Percentiles rank a stretch among this genome's conserved stretches.
Conservation (phyloP, 345 rosid genomes). For the Hibiscus tridactylites region DNA sequence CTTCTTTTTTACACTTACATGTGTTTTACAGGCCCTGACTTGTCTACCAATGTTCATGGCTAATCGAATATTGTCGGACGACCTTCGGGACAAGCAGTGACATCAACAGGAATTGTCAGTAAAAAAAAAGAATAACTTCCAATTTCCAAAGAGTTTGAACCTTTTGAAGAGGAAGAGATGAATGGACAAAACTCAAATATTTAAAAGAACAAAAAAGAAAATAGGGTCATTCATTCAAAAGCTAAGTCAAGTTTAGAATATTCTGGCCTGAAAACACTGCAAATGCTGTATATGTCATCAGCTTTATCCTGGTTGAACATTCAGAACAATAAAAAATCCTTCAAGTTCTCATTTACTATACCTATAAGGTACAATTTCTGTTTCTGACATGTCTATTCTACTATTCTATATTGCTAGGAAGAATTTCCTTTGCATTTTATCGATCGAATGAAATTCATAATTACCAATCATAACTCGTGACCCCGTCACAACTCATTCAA, state of each 20-base stretch:
- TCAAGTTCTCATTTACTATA: background rate
- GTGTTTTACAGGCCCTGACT: background rate
- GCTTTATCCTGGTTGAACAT: background rate
- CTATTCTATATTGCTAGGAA: background rate
- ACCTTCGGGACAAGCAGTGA: background rate
- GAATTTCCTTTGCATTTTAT: background rate
- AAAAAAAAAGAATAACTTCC: background rate
- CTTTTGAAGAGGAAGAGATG: background rate
- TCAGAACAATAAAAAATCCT: background rate
- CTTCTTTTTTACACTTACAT: background rate
- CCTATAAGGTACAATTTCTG: background rate
- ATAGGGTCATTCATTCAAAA: background rate
- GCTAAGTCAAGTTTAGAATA: background rate
- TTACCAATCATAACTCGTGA: no score
- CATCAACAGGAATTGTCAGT: constrained; percentile 9
- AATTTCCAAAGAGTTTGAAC: background rate
- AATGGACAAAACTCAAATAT: background rate
- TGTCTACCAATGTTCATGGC: background rate
- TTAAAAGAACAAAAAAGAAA: background rate
- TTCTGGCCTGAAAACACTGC: background rate
- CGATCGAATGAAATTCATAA: background rate
- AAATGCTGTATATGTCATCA: background rate
- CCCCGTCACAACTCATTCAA: background rate
- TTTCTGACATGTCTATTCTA: background rate
- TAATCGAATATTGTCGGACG: background rate